A percentile compares a stretch with the other conserved stretches of the same genome.
phyloP scores from a whole-genome alignment of 495 filamentous ascomycete species.

The Platismatia glauca region DNA sequence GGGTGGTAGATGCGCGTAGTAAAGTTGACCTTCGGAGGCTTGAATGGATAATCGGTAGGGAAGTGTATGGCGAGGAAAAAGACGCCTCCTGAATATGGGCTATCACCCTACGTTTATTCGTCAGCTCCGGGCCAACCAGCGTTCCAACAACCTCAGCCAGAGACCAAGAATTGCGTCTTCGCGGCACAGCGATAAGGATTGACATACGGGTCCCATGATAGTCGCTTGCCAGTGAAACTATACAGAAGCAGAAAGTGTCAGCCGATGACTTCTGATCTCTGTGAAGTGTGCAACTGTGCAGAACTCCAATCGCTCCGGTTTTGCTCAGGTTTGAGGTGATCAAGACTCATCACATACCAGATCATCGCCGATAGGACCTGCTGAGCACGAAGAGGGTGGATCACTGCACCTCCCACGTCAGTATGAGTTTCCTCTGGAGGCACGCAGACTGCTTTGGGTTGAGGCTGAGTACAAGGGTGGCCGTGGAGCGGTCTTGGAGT shows the following conservation, averaged over 20 bases:
- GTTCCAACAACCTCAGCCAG: too few species aligned
- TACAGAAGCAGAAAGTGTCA: constrained; percentile 6
- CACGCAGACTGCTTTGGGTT: background rate
- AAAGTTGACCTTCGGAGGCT: constrained; percentile 99
- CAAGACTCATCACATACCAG: constrained; percentile 60
- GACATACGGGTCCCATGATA: constrained; percentile 97
- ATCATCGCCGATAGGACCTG: constrained; percentile 93
- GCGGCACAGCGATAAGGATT: constrained; percentile 11
- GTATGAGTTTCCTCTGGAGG: background rate
- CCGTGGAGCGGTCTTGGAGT: background rate
- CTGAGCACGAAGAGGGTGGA: constrained; percentile 96
- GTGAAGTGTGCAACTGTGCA: background rate
- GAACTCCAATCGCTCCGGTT: background rate
- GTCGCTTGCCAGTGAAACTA: constrained; percentile 99
- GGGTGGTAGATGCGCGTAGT: constrained; percentile 99
- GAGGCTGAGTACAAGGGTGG: background rate
- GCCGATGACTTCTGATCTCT: background rate
- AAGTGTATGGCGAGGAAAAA: constrained; percentile 99
- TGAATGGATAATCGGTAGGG: constrained; percentile 99
- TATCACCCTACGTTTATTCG: constrained; percentile 57
- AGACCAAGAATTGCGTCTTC: background rate
- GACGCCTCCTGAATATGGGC: constrained; percentile 91
- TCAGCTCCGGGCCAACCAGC: background rate
- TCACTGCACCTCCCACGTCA: constrained; percentile 50
- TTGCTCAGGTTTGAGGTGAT: constrained; percentile 15